These are phyloP conservation scores for Hansenula sp. DNA, from an alignment of 1,139 yeast species.

Conservation along the genomic window DNA sequence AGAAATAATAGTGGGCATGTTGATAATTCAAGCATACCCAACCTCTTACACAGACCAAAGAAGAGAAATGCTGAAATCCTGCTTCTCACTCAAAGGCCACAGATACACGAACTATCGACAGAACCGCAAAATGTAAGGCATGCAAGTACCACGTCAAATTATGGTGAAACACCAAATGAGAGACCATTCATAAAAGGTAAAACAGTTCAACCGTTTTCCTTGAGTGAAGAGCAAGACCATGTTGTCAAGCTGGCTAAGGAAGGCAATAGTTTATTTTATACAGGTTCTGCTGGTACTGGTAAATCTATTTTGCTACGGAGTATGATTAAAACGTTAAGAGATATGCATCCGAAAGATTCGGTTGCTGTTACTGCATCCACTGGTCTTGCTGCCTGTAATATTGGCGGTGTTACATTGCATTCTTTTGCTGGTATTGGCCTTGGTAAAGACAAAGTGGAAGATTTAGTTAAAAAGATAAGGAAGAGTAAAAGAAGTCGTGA, in stretches of 20 bases:
- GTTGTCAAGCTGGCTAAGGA: conserved; percentile 66
- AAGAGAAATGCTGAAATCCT: conserved; percentile 6
- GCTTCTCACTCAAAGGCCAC: conserved; percentile 9
- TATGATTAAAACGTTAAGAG: conserved; percentile 57
- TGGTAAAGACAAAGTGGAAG: conserved; percentile 45
- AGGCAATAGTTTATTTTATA: conserved; percentile 68
- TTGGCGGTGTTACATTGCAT: conserved; percentile 85
- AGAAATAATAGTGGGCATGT: background rate
- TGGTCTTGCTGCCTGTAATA: conserved; percentile 88
- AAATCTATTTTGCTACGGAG: conserved; percentile 74
- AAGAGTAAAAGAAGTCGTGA: conserved; percentile 46
- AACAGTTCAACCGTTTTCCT: conserved; percentile 32
- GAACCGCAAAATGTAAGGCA: background rate
- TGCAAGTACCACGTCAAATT: background rate
- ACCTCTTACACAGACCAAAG: background rate
- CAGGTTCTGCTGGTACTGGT: conserved; percentile 98
- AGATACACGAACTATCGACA: background rate
- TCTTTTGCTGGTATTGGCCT: conserved; percentile 86
- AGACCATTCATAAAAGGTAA: conserved; percentile 9
- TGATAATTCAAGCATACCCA: background rate
- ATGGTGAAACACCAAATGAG: background rate
- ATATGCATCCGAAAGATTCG: conserved; percentile 40
- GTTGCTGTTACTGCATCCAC: conserved; percentile 92
- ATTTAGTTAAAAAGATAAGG: conserved; percentile 51
- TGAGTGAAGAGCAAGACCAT: conserved; percentile 66